These are phyloP conservation scores for Arthonia radiata DNA, from an alignment of 495 filamentous ascomycete species.

Conservation along the genomic window DNA sequence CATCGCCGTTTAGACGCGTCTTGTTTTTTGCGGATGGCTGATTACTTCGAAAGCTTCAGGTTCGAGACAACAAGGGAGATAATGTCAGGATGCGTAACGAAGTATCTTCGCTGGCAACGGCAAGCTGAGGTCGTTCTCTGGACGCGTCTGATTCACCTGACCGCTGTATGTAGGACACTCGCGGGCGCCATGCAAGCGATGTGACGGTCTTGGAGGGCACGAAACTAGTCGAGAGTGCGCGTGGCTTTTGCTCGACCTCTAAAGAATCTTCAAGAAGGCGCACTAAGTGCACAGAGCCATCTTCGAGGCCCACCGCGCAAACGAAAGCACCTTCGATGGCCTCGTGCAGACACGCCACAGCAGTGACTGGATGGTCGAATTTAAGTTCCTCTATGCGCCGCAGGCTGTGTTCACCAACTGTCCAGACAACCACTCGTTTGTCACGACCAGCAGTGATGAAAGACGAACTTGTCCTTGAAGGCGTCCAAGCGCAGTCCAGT, in stretches of 20 bases:
- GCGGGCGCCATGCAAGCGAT: constrained; percentile 55
- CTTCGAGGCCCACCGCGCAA: constrained; percentile 44
- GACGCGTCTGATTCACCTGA: constrained; percentile 4
- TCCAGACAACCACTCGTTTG: constrained; percentile 46
- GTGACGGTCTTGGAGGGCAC: constrained; percentile 45
- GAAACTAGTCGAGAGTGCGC: constrained; percentile 6
- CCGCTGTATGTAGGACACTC: constrained; percentile 2
- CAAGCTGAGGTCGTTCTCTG: constrained; percentile 27
- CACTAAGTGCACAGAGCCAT: constrained; percentile 25
- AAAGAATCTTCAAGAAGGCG: constrained; percentile 14
- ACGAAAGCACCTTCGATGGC: constrained; percentile 18
- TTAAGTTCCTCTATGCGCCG: constrained; percentile 10
- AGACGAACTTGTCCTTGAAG: constrained; percentile 10
- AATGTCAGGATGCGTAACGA: constrained; percentile 56
- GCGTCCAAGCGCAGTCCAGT: constrained; percentile 60
- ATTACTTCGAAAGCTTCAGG: too few species aligned
- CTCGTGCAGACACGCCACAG: constrained; percentile 37
- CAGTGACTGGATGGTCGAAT: constrained; percentile 34
- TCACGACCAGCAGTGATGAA: background rate
- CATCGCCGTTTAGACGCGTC: too few species aligned
- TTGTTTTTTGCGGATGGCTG: too few species aligned
- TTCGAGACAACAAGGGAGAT: too few species aligned
- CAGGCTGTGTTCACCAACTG: constrained; percentile 9
- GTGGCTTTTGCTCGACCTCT: constrained; percentile 17
- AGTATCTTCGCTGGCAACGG: constrained; percentile 61